A percentile compares a stretch with the other conserved stretches of the same genome.
Conservation (phyloP, 2,329 filamentous ascomycete genomes). For the Pseudocercospora pini-densiflorae region DNA sequence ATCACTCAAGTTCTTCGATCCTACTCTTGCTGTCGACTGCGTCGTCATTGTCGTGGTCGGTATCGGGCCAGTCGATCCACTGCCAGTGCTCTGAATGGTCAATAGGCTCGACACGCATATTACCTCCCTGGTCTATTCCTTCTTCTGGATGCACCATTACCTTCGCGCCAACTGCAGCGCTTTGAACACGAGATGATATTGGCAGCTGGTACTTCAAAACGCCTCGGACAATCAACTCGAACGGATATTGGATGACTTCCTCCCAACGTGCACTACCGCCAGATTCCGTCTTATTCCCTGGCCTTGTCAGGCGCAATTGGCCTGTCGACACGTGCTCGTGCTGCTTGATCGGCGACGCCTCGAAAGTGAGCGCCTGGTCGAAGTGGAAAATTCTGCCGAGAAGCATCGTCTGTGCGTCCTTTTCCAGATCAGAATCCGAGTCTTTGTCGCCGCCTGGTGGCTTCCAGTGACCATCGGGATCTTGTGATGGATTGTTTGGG, state of each 20-base stretch:
- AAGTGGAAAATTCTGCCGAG: constrained; percentile 88
- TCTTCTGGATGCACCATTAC: constrained; percentile 48
- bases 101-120: constrained; percentile 37
- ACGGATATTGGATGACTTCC: constrained; percentile 85
- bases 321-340: constrained; percentile 74
- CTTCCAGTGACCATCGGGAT: constrained; percentile 34
- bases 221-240: constrained; percentile 89
- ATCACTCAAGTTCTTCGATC: constrained; percentile 17
- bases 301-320: constrained; percentile 78
- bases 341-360: constrained; percentile 84
- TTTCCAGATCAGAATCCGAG: constrained; percentile 53
- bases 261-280: constrained; percentile 89
- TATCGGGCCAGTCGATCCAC: constrained; percentile 38
- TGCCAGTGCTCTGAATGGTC: constrained; percentile 38
- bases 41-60: constrained; percentile 21
- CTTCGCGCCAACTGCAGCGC: constrained; percentile 53
- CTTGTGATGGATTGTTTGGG: constrained; percentile 27
- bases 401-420: constrained; percentile 78
- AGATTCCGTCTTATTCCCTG: constrained; percentile 84
- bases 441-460: constrained; percentile 42
- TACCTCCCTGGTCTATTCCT: constrained; percentile 34
- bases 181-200: constrained; percentile 59
- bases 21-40: constrained; percentile 7
- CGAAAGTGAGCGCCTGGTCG: constrained; percentile 85
- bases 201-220: constrained; percentile 81